Conservation (phyloP, 179 eudicot genomes). For the Spinacia oleracea region DNA sequence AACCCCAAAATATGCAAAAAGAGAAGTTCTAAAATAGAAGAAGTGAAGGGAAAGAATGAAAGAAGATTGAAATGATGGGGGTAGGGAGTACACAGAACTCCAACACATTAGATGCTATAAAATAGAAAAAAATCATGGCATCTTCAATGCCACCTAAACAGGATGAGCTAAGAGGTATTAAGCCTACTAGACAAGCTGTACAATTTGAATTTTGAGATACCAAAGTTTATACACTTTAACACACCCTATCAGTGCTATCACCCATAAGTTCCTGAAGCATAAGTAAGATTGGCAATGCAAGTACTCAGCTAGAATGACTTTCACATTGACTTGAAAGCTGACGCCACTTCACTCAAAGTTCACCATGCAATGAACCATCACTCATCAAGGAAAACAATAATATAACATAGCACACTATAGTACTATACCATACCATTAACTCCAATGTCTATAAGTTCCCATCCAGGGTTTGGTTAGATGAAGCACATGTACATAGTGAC, state of each 20-base stretch:
- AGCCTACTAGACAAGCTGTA: background rate
- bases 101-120: too few species aligned
- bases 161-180: background rate
- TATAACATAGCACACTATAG: background rate
- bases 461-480: background rate
- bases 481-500: background rate
- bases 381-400: background rate
- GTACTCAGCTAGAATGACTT: background rate
- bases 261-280: background rate
- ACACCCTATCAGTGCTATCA: background rate
- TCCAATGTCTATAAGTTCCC: background rate
- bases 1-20: background rate
- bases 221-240: too few species aligned
- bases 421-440: background rate
- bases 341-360: background rate
- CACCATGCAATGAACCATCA: background rate
- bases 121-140: background rate
- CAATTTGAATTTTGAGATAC: background rate
- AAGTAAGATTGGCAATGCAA: background rate
- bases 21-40: background rate
- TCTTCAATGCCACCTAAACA: background rate
- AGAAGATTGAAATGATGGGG: background rate
- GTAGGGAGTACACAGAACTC: too few species aligned
- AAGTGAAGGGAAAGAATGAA: background rate
- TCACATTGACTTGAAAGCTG: background rate